Percentiles rank a stretch among this genome's conserved stretches.
Conservation (phyloP, 75 land plant species). For the Chamaecyparis obtusa region DNA sequence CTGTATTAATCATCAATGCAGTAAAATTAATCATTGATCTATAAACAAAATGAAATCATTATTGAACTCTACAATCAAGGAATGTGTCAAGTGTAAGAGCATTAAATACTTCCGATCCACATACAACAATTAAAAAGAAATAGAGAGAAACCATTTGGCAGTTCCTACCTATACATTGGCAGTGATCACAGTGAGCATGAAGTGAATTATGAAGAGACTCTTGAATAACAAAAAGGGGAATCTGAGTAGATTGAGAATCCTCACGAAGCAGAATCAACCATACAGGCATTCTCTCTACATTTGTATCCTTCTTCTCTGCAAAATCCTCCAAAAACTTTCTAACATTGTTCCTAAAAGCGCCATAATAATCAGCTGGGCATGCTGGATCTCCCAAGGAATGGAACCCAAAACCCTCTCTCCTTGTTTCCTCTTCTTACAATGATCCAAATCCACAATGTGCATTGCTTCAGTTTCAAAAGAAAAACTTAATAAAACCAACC, state of each 20-base stretch:
- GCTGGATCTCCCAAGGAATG: too few relatives aligned
- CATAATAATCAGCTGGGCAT: constrained; percentile 61
- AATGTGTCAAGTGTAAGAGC: background rate
- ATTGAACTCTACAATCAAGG: too few relatives aligned
- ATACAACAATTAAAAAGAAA: too few relatives aligned
- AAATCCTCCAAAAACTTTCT: constrained; percentile 52
- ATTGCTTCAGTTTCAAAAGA: too few relatives aligned
- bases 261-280: constrained; percentile 75
- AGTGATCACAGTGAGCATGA: constrained; percentile 69
- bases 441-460: too few relatives aligned
- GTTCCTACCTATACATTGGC: constrained; percentile 70
- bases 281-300: constrained; percentile 31
- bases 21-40: too few relatives aligned
- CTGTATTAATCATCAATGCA: too few relatives aligned
- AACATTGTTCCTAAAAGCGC: constrained; percentile 74
- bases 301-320: constrained; percentile 40
- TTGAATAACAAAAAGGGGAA: constrained; percentile 62
- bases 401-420: too few relatives aligned
- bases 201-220: constrained; percentile 47
- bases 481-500: too few relatives aligned
- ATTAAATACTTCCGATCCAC: background rate
- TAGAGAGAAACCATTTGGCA: background rate
- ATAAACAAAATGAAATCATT: background rate
- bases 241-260: constrained; percentile 34
- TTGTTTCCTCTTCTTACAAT: too few relatives aligned